These are phyloP conservation scores for Picochlorum sp. DNA, from an alignment of 139 green algal genomes.

Conservation along the genomic window DNA sequence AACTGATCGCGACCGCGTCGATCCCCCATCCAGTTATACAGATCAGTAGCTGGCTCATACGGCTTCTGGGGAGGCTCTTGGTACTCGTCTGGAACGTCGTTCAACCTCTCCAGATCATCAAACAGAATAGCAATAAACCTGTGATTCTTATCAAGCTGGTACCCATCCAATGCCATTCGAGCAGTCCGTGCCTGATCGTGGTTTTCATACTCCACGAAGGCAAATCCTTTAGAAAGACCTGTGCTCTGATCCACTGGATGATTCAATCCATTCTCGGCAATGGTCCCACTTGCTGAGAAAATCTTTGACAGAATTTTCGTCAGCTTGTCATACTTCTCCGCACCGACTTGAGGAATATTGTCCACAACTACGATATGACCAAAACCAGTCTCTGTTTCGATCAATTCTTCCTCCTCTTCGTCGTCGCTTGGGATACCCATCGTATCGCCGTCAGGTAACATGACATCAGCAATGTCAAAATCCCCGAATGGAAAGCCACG, in stretches of 20 bases:
- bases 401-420: constrained; percentile 67
- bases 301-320: constrained; percentile 80
- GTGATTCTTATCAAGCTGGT: constrained; percentile 96
- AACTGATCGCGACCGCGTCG: constrained; percentile 92
- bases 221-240: constrained; percentile 79
- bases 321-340: constrained; percentile 95
- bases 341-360: constrained; percentile 76
- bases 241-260: constrained; percentile 76
- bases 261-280: constrained; percentile 75
- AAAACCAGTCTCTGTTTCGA: constrained; percentile 86
- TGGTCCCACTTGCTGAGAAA: constrained; percentile 69
- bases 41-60: not conserved
- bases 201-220: constrained; percentile 86
- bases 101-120: constrained; percentile 85
- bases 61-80: constrained; percentile 17
- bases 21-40: constrained; percentile 75
- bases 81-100: constrained; percentile 50
- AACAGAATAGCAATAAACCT: constrained; percentile 85
- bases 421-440: constrained; percentile 81
- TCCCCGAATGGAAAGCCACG: constrained; percentile 72
- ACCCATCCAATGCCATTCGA: constrained; percentile 47
- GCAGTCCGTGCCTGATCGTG: constrained; percentile 39
- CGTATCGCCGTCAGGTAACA: constrained; percentile 82
- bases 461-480: constrained; percentile 77
- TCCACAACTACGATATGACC: constrained; percentile 89